phyloP scores from a whole-genome alignment of 306 rosid species.

The Casuarina cunninghamiana region DNA sequence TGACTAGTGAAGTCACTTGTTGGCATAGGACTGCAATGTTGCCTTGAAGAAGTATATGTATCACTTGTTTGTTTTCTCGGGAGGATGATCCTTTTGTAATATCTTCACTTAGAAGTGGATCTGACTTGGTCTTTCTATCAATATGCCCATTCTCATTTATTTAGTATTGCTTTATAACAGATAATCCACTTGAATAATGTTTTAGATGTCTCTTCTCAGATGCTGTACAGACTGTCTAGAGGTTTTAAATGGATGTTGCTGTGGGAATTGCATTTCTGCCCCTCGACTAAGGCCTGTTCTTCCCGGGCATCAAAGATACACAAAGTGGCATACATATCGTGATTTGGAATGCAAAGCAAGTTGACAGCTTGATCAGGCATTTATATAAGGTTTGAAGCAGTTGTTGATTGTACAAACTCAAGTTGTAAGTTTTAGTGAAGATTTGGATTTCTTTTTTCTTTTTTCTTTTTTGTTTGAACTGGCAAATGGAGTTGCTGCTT shows the following conservation, averaged over 20 bases:
- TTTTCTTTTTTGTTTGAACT: no score
- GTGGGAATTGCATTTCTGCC: conserved; percentile 68
- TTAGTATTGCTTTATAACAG: background rate
- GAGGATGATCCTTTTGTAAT: no score
- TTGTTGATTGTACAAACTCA: background rate
- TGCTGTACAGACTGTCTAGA: conserved; percentile 68
- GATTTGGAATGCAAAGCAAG: conserved; percentile 44
- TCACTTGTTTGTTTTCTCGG: no score
- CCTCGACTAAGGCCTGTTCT: conserved; percentile 83
- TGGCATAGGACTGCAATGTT: no score
- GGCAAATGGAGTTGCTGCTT: no score
- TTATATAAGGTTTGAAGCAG: background rate
- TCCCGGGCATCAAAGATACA: conserved; percentile 59
- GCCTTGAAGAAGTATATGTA: no score
- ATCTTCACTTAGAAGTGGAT: background rate
- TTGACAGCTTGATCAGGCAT: conserved; percentile 31
- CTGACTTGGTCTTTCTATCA: background rate
- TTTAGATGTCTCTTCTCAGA: conserved; percentile 42
- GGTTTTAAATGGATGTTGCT: conserved; percentile 74
- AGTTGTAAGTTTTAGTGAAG: background rate
- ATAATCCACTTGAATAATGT: conserved; percentile 12
- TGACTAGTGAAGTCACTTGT: no score
- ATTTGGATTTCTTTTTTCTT: background rate
- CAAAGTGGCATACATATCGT: conserved; percentile 81
- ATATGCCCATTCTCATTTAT: background rate